These are phyloP conservation scores for Chondrus crispus DNA, from an alignment of 23 red algal genomes.

Conservation along the genomic window DNA sequence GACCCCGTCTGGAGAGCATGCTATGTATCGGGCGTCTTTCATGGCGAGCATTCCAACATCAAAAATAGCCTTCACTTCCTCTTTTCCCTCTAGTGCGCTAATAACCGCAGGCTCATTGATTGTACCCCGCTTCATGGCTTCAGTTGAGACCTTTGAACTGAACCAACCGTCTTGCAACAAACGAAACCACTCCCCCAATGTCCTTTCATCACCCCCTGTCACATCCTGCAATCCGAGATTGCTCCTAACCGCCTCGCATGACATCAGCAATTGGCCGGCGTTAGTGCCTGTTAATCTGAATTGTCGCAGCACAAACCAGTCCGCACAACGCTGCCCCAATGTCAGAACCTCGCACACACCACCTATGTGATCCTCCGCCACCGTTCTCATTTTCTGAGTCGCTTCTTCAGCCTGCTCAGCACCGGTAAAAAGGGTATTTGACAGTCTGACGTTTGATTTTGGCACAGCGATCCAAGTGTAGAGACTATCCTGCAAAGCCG, in stretches of 20 bases:
- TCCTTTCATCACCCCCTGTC: neutral
- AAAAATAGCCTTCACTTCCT: neutral
- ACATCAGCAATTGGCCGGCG: neutral
- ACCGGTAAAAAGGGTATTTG: neutral
- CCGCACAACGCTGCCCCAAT: neutral
- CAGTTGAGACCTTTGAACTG: neutral
- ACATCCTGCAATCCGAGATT: neutral
- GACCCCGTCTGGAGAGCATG: neutral
- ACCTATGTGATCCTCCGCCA: neutral
- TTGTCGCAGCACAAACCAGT: neutral
- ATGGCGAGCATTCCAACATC: neutral
- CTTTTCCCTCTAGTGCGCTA: neutral
- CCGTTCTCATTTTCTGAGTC: neutral
- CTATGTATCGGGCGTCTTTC: no score
- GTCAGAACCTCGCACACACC: neutral
- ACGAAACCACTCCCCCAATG: neutral
- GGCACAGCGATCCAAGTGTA: neutral
- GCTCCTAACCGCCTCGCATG: neutral
- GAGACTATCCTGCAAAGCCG: no score
- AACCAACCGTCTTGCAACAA: neutral
- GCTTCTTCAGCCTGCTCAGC: neutral
- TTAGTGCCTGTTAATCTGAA: neutral
- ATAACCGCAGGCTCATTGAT: neutral
- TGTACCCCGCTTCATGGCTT: neutral
- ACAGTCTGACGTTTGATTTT: neutral